Conservation (phyloP, 2,329 filamentous ascomycete genomes). For the Emericellopsis atlantica region DNA sequence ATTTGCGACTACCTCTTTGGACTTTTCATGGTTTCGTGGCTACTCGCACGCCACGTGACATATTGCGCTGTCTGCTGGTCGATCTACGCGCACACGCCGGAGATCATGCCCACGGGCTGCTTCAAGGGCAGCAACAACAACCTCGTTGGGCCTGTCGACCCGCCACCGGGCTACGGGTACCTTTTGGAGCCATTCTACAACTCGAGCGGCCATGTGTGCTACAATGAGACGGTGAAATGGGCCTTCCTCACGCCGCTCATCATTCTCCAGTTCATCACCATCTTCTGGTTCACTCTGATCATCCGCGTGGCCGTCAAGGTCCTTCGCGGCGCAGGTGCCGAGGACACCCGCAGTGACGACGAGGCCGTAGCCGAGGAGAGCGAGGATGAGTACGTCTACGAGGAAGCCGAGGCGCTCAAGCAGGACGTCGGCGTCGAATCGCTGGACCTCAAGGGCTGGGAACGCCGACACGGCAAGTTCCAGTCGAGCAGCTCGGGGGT, state of each 20-base stretch:
- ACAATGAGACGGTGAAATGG: constrained; percentile 61
- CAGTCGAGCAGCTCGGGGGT: constrained; percentile 39
- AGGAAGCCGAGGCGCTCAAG: constrained; percentile 47
- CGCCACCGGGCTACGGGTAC: constrained; percentile 43
- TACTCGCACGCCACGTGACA: constrained; percentile 68
- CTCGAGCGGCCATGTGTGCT: constrained; percentile 65
- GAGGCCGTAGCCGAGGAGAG: constrained; percentile 61
- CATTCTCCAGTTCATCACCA: constrained; percentile 64
- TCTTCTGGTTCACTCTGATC: constrained; percentile 88
- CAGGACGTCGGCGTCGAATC: constrained; percentile 66
- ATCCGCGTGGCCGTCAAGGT: constrained; percentile 71
- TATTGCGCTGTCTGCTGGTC: constrained; percentile 77
- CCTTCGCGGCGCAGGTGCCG: constrained; percentile 61
- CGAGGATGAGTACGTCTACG: constrained; percentile 39
- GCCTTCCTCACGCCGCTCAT: constrained; percentile 67
- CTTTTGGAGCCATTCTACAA: constrained; percentile 64
- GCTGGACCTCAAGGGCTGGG: constrained; percentile 54
- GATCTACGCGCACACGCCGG: constrained; percentile 54
- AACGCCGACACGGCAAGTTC: constrained; percentile 42
- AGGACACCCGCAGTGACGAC: constrained; percentile 80
- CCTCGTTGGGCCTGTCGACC: constrained; percentile 37
- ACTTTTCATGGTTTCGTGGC: constrained; percentile 76
- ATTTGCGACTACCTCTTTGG: constrained; percentile 76
- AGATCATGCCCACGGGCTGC: constrained; percentile 55
- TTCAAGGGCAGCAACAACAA: constrained; percentile 48